These are phyloP conservation scores for Laguncularia racemosa DNA, from an alignment of 345 rosid genomes.

Conservation along the genomic window DNA sequence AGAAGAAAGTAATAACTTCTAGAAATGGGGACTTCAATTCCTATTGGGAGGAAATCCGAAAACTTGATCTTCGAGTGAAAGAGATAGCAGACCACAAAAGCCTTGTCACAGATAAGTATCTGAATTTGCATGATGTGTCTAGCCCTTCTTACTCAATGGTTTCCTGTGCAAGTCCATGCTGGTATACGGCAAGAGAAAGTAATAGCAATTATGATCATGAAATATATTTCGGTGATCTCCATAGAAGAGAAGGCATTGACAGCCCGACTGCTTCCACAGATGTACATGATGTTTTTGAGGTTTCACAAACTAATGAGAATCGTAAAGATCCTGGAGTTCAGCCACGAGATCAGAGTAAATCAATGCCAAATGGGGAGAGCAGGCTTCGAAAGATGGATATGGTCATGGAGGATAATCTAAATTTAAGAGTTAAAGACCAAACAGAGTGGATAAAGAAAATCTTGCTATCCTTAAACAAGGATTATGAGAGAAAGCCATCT, in stretches of 20 bases:
- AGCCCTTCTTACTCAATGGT: constrained; percentile 30
- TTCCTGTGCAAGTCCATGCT: constrained; percentile 12
- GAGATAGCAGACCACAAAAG: constrained; percentile 37
- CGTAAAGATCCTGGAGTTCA: constrained; percentile 3
- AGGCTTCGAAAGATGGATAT: constrained; percentile 31
- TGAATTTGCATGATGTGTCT: constrained; percentile 25
- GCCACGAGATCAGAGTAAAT: constrained; percentile 14
- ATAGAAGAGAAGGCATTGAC: constrained; percentile 15
- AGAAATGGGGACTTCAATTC: constrained; percentile 29
- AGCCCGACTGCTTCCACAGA: constrained; percentile 18
- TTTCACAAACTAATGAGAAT: constrained; percentile 29
- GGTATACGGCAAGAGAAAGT: constrained; percentile 22
- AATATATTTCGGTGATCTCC: constrained; percentile 14
- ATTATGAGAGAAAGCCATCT: constrained; percentile 16
- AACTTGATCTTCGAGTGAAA: constrained; percentile 40
- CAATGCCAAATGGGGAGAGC: constrained; percentile 17
- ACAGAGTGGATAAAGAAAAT: constrained; percentile 26
- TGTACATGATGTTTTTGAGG: constrained; percentile 64
- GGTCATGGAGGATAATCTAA: constrained; percentile 11
- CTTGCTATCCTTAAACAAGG: constrained; percentile 13
- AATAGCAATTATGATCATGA: constrained; percentile 20
- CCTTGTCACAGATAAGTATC: constrained; percentile 13
- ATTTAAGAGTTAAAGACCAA: constrained; percentile 9
- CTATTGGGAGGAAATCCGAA: constrained; percentile 54
- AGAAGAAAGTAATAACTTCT: constrained; percentile 16